A percentile compares a stretch with the other conserved stretches of the same genome.
These are phyloP conservation scores for Coemansia sp. DNA, from an alignment of 192 early-diverging fungal genomes.

Conservation along the genomic window DNA sequence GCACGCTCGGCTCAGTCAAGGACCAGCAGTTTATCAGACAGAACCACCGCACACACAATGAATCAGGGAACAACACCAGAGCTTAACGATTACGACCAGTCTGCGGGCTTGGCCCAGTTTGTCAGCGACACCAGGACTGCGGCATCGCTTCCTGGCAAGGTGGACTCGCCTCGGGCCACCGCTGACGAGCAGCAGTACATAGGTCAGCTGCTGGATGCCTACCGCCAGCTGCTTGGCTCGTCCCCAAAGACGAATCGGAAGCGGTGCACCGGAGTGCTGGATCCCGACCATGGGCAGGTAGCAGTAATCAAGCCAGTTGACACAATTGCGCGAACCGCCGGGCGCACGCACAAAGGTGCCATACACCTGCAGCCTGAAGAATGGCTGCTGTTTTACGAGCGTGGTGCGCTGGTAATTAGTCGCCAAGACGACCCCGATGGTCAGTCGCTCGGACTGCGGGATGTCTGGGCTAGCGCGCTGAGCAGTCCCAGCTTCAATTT, in stretches of 20 bases:
- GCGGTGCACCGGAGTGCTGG: conserved; percentile 12
- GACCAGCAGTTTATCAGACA: too few species aligned
- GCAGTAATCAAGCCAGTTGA: conserved; percentile 18
- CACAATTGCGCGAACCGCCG: conserved; percentile 22
- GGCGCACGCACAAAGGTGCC: conserved; percentile 2
- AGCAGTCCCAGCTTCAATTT: conserved; percentile 8
- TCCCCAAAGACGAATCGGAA: conserved; percentile 19
- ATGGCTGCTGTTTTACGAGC: conserved; percentile 35
- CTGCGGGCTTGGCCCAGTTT: conserved; percentile 10
- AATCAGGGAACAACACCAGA: background rate
- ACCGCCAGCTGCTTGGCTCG: conserved; percentile 21
- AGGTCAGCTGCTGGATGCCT: conserved; percentile 10
- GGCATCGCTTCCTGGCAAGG: conserved; percentile 8
- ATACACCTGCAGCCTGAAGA: conserved; percentile 31
- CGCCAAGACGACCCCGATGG: background rate
- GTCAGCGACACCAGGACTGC: conserved; percentile 4
- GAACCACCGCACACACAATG: too few species aligned
- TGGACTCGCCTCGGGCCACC: conserved; percentile 10
- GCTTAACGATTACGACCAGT: conserved; percentile 2
- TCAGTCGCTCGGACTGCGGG: background rate
- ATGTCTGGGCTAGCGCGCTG: conserved; percentile 13
- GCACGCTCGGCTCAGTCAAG: too few species aligned
- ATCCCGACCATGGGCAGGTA: conserved; percentile 1
- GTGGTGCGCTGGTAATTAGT: conserved; percentile 14
- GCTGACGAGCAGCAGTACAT: conserved; percentile 10